These are phyloP conservation scores for Sechiopsis laciniata DNA, from an alignment of 306 rosid genomes.

Conservation along the genomic window DNA sequence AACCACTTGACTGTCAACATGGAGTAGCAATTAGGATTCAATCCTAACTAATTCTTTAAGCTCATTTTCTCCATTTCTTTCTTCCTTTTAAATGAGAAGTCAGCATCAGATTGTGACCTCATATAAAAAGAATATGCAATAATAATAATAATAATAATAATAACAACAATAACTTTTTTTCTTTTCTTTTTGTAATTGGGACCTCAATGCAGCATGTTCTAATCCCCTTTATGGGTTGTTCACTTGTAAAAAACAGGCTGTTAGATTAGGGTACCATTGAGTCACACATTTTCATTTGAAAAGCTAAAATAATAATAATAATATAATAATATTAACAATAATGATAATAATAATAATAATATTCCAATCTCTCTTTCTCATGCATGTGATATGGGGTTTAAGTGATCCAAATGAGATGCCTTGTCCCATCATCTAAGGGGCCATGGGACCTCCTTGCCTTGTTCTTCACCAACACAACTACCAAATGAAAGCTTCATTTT, in stretches of 20 bases:
- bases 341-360: too few species aligned
- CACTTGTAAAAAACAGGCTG: conserved; percentile 19
- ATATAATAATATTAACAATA: too few species aligned
- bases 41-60: conserved; percentile 3
- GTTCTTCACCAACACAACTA: background rate
- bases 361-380: too few species aligned
- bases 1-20: background rate
- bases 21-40: conserved; percentile 17
- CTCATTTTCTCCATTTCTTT: background rate
- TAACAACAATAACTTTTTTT: too few species aligned
- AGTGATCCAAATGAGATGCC: conserved; percentile 13
- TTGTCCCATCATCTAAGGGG: conserved; percentile 18
- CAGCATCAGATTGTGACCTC: conserved; percentile 18
- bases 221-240: conserved; percentile 21
- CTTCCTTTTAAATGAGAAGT: conserved; percentile 16
- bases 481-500: background rate
- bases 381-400: conserved; percentile 20
- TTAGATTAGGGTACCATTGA: background rate
- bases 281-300: background rate
- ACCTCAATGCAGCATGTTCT: conserved; percentile 12
- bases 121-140: conserved; percentile 14
- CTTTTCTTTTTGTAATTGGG: background rate
- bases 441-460: conserved; percentile 14
- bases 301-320: background rate
- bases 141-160: background rate